Evolutionary conservation across 2,329 filamentous ascomycete genomes (phyloP), one percentile per base, ranked within the genome.

Genomic region (Chaetomium olivaceum): DNA sequence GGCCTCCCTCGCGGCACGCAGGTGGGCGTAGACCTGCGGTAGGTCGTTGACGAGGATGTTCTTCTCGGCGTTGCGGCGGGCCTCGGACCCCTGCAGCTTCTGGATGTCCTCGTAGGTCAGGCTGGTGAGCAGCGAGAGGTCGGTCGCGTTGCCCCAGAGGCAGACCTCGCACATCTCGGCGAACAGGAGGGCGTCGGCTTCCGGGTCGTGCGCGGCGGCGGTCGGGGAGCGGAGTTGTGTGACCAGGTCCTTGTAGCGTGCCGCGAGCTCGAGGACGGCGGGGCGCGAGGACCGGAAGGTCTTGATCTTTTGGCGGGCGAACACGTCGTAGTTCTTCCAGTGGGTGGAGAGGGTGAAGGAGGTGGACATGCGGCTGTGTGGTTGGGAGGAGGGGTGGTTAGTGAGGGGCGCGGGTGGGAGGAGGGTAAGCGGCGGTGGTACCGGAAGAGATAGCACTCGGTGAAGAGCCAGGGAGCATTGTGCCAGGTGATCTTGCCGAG

Each of bases 101-200:
- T 98, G 94, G 70, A 99, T 96, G 74, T 98, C 95, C 73, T 97
- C 93, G 77, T 97, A 97, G 1, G 91, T 92, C 63, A 97, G 84
- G 72, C 90, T 93, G 0, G 93, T 97, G 63, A 98, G 83, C 23
- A 98, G 89, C 0, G 92, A 96, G 16, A 98, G 83, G 76, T 98
- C 95, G 0, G 94, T 98, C 1, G 94, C 95, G 76, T 98, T 98
- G 12, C 94, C 94, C 94, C 94, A 98, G 1, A 98, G 85, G 76
- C 93, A 97, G 72, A 97, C 95, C 81, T 97, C 92, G 78, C 90
- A 93, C 90, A 98, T 96, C 76, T 98, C 94, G 27, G 84, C 84
- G 79, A 98, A 98, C 29, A 97, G 81, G 0, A 93, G 78, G 74
- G 87, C 87, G 75, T 96, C 91, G 0, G 91, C 88, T 63, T 89